Percentiles rank a stretch among this genome's conserved stretches.
Evolutionary conservation across 495 filamentous ascomycete genomes (phyloP).

Genomic region (Neurospora sp.): DNA sequence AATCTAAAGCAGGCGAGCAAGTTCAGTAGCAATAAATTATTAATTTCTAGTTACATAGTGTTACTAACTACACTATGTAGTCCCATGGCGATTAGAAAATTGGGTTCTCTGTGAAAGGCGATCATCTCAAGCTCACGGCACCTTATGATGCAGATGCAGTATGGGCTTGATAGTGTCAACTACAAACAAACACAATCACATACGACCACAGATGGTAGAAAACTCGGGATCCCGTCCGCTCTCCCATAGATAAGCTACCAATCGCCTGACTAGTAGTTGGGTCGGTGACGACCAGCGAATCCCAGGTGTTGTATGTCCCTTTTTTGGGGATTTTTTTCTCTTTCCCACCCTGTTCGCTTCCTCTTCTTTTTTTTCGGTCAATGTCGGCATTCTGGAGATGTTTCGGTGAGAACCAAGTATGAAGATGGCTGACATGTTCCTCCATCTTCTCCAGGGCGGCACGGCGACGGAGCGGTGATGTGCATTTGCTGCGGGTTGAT

Average conservation of each 20-base stretch:
- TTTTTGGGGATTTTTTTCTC: not conserved
- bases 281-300: conserved; percentile 36
- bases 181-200: not conserved
- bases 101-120: not conserved
- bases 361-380: not conserved
- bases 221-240: conserved; percentile 42
- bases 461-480: not conserved
- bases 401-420: not conserved
- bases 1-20: not conserved
- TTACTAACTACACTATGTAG: not conserved
- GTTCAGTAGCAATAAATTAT: not conserved
- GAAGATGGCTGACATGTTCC: not conserved
- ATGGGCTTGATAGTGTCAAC: not conserved
- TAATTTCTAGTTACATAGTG: not conserved
- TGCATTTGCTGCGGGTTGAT: not conserved
- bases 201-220: conserved; percentile 9
- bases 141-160: no score
- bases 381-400: not conserved
- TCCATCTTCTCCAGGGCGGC: not conserved
- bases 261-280: conserved; percentile 32
- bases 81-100: not conserved
- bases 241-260: conserved; percentile 5
- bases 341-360: not conserved
- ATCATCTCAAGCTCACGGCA: not conserved
- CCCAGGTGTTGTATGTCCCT: conserved; percentile 18